Evolutionary conservation across 345 rosid species (phyloP), one percentile per base, ranked within the genome.

Genomic region (Iberis pinnata): DNA sequence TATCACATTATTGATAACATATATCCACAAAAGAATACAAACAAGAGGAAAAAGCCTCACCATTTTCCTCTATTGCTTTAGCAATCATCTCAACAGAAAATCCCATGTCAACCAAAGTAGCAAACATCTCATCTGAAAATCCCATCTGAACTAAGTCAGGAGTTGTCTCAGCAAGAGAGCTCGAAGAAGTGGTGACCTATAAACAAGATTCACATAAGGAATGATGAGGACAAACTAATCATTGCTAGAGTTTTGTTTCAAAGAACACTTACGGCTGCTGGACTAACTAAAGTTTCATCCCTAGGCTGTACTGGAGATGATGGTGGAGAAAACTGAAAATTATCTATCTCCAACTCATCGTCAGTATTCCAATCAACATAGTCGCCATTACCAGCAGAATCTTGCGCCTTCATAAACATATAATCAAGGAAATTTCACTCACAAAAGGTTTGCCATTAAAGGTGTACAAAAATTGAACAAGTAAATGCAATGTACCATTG

Each of bases 31-130:
- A 49, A 2, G 6, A 33, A 57, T 3, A 26, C 13, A 33, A 18
- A 17, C 4, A 33, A 52, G 43, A 17, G 35, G 4, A 9, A 18
- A 15, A 66, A 32, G 38, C 1, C 51, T 53, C 46, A 67, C 71
- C 71, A 40, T 29, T 32, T 53, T 67, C 71, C 25, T 53, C 12
- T 43, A 67, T 31, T 45, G 71, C 71, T 60, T 27, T 67, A 60
- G 51, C 32, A 25, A 60, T 46, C 56, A 45, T 13, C 9, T 53
- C 71, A 40, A 37, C 24, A 1, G 66, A 13, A 24, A 29, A 67
- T 5, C 66, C 66, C 71, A 67, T 67, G 6, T 60, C 66, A 29
- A 60, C 19, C 37, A 67, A 47, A 0, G 11, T 50, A 18, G 70
- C 70, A 51, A 65, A 43, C 37, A 31, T 37, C 41, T 65, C 20